Base-by-base conservation (phyloP, 2,329 filamentous ascomycete genomes). In the Niveomyces coronatus region DNA sequence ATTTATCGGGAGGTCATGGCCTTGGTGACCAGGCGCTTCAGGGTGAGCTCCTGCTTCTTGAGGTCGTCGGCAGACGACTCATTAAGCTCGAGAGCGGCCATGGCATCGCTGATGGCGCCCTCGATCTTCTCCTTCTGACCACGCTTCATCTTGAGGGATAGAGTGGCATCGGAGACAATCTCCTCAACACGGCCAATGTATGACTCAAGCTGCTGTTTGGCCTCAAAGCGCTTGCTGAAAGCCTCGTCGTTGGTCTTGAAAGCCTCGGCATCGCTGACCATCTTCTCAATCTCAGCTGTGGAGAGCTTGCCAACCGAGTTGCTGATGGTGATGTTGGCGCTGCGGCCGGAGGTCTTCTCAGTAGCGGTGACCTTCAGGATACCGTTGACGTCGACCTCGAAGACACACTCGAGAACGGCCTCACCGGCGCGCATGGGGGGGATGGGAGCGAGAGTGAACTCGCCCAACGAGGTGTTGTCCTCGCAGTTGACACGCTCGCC, bases 101-200 rank as follows among this genome's bases (percentile, higher is more conserved):
- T 96, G 54, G 91, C 91, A 56, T 98, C 91, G 65, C 82, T 89
- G 54, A 98, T 85, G 52, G 87, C 85, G 60, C 83, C 81, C 79
- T 98, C 91, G 51, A 98, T 95, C 83, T 94, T 96, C 70, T 95
- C 88, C 83, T 94, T 94, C 76, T 94, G 88, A 64, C 86, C 87
- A 57, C 89, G 87, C 85, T 96, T 96, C 62, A 98, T 77, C 79
- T 94, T 95, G 60, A 96, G 76, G 48, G 86, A 91, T 70, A 94
- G 82, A 31, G 82, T 86, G 44, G 91, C 91, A 74, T 98, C 91
- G 31, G 86, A 94, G 64, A 96, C 79, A 57, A 98, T 94, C 74
- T 98, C 91, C 79, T 98, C 91, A 48, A 96, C 89, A 62, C 89
- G 86, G 63, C 84, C 82, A 65, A 98, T 95, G 79, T 98, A 98